Percentiles rank a stretch among this genome's conserved stretches.
These are phyloP conservation scores for Alternaria sp. DNA, from an alignment of 2,329 filamentous ascomycete species.

Conservation along the genomic window DNA sequence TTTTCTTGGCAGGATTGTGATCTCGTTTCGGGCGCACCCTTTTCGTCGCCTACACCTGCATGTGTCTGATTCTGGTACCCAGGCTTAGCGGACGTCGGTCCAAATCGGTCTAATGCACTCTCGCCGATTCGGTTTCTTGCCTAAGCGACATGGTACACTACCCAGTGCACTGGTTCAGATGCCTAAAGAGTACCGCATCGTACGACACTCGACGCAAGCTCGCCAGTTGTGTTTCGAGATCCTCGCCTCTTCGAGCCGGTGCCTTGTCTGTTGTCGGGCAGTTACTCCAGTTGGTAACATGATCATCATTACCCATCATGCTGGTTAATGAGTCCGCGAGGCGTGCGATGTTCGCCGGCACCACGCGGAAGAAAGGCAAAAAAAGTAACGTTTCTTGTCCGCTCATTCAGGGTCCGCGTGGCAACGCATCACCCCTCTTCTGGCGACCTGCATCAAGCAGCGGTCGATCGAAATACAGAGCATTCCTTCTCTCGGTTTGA, in stretches of 20 bases:
- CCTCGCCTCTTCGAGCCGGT: slow-evolving; percentile 10
- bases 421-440: slow-evolving; percentile 9
- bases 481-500: slow-evolving; percentile 9
- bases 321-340: slow-evolving; percentile 7
- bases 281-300: slow-evolving; percentile 13
- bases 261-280: slow-evolving; percentile 8
- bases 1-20: slow-evolving; percentile 23
- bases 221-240: slow-evolving; percentile 22
- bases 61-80: slow-evolving; percentile 20
- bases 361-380: slow-evolving; percentile 17
- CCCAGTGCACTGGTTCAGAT: slow-evolving; percentile 19
- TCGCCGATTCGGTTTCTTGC: slow-evolving; percentile 21
- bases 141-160: slow-evolving; percentile 27
- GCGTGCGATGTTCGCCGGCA: slow-evolving; percentile 12
- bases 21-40: slow-evolving; percentile 20
- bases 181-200: slow-evolving; percentile 25
- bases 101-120: slow-evolving; percentile 23
- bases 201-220: slow-evolving; percentile 25
- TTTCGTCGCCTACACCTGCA: slow-evolving; percentile 22
- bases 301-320: slow-evolving; percentile 18
- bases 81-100: slow-evolving; percentile 16
- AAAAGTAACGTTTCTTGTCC: slow-evolving; percentile 16
- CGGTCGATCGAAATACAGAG: slow-evolving; percentile 21
- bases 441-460: slow-evolving; percentile 16
- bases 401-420: slow-evolving; percentile 19